A percentile compares a stretch with the other conserved stretches of the same genome.
Evolutionary conservation across 2,329 filamentous ascomycete species (phyloP).

Genomic region (Aspergillus versicolor): DNA sequence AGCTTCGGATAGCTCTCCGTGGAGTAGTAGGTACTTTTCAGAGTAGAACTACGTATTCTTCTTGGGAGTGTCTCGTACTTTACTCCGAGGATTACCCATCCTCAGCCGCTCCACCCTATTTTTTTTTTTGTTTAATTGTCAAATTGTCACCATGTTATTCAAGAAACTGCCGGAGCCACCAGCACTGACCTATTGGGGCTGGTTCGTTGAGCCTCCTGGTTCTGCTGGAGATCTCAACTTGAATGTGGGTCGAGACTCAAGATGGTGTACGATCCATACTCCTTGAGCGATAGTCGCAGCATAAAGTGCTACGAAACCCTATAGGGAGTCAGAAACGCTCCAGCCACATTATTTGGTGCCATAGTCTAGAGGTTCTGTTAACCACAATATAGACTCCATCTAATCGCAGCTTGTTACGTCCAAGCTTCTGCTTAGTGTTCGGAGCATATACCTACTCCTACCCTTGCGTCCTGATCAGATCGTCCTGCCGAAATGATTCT

Average conservation of each 20-base stretch:
- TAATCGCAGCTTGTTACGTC: not conserved
- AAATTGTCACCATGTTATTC: not conserved
- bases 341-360: not conserved
- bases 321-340: not conserved
- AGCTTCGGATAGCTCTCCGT: not conserved
- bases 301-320: not conserved
- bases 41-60: not conserved
- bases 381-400: not conserved
- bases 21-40: not conserved
- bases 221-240: not conserved
- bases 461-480: not conserved
- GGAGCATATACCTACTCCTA: not conserved
- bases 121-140: no score
- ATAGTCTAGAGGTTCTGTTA: not conserved
- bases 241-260: not conserved
- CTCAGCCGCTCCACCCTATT: not conserved
- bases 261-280: not conserved
- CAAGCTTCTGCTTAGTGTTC: not conserved
- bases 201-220: slow-evolving; percentile 3
- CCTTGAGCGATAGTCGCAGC: not conserved
- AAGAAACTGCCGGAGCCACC: not conserved
- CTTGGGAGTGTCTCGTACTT: not conserved
- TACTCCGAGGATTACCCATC: slow-evolving; percentile 4
- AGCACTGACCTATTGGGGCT: not conserved
- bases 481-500: not conserved